Base-by-base conservation (phyloP, 2,329 filamentous ascomycete genomes). In the Botrytis elliptica region DNA sequence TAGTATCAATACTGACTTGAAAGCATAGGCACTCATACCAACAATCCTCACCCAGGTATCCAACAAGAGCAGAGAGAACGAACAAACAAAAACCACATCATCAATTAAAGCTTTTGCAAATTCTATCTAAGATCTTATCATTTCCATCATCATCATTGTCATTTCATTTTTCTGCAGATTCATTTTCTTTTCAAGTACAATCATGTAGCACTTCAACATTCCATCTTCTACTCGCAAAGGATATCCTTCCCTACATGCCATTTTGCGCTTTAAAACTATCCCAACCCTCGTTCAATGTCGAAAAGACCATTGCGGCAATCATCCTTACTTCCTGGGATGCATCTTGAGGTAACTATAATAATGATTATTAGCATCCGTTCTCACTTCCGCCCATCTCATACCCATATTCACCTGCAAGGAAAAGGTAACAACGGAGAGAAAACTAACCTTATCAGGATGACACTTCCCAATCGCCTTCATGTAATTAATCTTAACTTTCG, bases 381-480 rank as follows among this genome's bases (percentile, higher is more conserved):
- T 62, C n/a, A 67, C 33, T 18, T 18, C 16, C 38, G 60, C 14
- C 36, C 3, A 18, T 29, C 8, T 18, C 46, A 67, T 20, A 74
- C 44, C 1, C 25, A 74, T 55, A 1, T 46, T 2, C 10, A 25
- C 7, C 4, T 7, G 22, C 25, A 7, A 46, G 22, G 1, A 10
- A 38, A 42, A 42, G 1, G 42, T 42, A 42, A 42, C 4, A 42
- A 42, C 5, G 72, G 16, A 33, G 18, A 59, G 74, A 74, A 75
- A 77, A 83, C 89, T 83, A 86, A 98, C 96, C 92, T 99, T 99
- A 83, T 99, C 96, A 75, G 96, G 96, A 87, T 99, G 96, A 78
- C 96, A 96, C 87, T 98, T 98, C 18, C 92, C 93, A 87, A 99
- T 98, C 9, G 95, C 96, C 88, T 97, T 98, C 96, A 99, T 98